phyloP scores from a whole-genome alignment of 257 asterid species.

The Nyctanthes arbortristis region DNA sequence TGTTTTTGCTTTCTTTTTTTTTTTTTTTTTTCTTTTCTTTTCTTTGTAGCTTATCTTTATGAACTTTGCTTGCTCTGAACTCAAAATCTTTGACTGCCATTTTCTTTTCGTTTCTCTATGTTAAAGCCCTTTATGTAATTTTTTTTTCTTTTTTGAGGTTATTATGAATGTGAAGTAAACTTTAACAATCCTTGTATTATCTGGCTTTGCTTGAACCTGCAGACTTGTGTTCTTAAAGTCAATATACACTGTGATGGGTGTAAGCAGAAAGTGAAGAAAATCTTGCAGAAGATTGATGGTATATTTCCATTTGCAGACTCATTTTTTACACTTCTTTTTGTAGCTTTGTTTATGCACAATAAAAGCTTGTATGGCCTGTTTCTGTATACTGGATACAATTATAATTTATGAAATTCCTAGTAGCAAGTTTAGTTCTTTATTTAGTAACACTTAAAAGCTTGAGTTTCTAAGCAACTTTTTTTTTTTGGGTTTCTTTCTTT shows the following conservation, averaged over 20 bases:
- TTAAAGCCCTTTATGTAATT: constrained; percentile 1
- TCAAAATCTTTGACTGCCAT: constrained; percentile 13
- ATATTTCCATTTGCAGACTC: constrained; percentile 17
- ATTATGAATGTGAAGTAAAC: constrained; percentile 36
- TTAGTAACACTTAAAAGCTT: not conserved
- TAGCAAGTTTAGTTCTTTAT: not conserved
- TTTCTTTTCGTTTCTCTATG: constrained; percentile 1
- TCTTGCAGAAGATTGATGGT: constrained; percentile 95
- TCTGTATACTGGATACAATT: not conserved
- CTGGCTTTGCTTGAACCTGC: constrained; percentile 67
- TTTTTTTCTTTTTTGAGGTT: not conserved
- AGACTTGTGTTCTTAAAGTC: constrained; percentile 95
- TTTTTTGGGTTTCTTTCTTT: no score
- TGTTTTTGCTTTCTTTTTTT: no score
- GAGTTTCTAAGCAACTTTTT: not conserved
- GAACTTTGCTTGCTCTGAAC: constrained; percentile 15
- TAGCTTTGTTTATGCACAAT: not conserved
- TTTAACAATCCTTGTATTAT: no score
- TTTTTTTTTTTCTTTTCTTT: no score
- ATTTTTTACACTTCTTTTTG: not conserved
- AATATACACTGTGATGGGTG: constrained; percentile 97
- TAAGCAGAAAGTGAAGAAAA: constrained; percentile 86
- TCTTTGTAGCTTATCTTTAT: constrained; percentile 21
- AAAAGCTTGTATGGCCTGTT: no score
- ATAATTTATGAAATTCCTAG: no score